Evolutionary conservation across 768 basidiomycete species (phyloP).

Genomic region (Kwoniella sp.): DNA sequence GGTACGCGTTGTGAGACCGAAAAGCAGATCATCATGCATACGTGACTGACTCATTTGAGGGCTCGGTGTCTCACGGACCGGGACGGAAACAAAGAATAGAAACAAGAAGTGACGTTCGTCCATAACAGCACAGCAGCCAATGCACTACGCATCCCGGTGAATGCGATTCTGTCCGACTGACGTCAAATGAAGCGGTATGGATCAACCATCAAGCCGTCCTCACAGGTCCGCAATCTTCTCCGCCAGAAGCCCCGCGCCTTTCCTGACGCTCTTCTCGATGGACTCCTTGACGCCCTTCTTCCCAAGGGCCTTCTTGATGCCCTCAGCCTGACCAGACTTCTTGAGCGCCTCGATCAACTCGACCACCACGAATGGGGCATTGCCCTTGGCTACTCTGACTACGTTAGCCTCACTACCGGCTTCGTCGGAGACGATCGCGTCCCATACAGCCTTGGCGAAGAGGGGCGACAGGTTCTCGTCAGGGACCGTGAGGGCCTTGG

Average conservation of each 20-base stretch:
- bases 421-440: slow-evolving; percentile 38
- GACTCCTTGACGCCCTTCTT: slow-evolving; percentile 59
- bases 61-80: too few species aligned
- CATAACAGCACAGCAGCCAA: neutral
- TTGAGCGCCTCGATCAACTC: slow-evolving; percentile 49
- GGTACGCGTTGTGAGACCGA: too few species aligned
- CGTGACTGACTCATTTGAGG: too few species aligned
- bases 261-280: slow-evolving; percentile 65
- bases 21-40: slow-evolving; percentile 1
- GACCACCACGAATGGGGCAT: slow-evolving; percentile 49
- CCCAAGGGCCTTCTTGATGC: slow-evolving; percentile 56
- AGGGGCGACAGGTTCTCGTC: slow-evolving; percentile 33
- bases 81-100: neutral
- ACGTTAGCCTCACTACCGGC: slow-evolving; percentile 50
- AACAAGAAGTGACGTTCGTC: neutral
- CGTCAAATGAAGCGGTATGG: too few species aligned
- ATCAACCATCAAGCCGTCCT: neutral
- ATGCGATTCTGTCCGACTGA: too few species aligned
- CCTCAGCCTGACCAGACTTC: slow-evolving; percentile 23
- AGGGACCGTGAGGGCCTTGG: slow-evolving; percentile 61
- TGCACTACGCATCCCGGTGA: too few species aligned
- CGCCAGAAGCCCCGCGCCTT: slow-evolving; percentile 72
- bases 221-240: slow-evolving; percentile 62
- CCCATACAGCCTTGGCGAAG: slow-evolving; percentile 46
- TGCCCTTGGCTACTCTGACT: slow-evolving; percentile 42